Evolutionary conservation across 306 rosid species (phyloP).

Genomic region (Lupinus albus): DNA sequence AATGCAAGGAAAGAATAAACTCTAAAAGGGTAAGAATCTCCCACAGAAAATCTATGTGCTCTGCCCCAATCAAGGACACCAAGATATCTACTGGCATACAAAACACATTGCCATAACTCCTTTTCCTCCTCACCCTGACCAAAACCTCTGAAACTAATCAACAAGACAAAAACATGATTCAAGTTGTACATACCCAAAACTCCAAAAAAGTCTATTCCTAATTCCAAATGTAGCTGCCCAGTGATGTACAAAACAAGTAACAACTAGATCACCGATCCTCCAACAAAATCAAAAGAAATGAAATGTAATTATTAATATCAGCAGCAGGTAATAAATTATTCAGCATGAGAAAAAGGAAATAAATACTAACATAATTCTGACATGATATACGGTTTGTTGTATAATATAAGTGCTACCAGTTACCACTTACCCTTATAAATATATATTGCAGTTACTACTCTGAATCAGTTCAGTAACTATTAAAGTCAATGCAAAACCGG

Average conservation of each 20-base stretch:
- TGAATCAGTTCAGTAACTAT: constrained; percentile 16
- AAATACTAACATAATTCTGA: neutral
- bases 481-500: neutral
- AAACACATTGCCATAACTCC: constrained; percentile 7
- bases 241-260: constrained; percentile 24
- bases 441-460: constrained; percentile 18
- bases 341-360: neutral
- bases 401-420: constrained; percentile 26
- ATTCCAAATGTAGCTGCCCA: constrained; percentile 25
- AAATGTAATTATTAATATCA: constrained; percentile 7
- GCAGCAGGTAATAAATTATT: constrained; percentile 23
- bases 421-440: constrained; percentile 21
- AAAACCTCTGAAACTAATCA: constrained; percentile 32
- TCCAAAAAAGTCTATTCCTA: neutral
- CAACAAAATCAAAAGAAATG: constrained; percentile 26
- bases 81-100: constrained; percentile 14
- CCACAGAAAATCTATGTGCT: constrained; percentile 1
- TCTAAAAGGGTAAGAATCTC: constrained; percentile 35
- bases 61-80: constrained; percentile 25
- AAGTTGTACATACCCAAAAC: constrained; percentile 35
- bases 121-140: constrained; percentile 21
- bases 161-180: constrained; percentile 21
- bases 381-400: neutral
- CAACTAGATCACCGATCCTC: constrained; percentile 33
- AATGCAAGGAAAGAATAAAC: constrained; percentile 20